Conservation (phyloP, 2,329 filamentous ascomycete genomes). For the Waltergamsia citrina region DNA sequence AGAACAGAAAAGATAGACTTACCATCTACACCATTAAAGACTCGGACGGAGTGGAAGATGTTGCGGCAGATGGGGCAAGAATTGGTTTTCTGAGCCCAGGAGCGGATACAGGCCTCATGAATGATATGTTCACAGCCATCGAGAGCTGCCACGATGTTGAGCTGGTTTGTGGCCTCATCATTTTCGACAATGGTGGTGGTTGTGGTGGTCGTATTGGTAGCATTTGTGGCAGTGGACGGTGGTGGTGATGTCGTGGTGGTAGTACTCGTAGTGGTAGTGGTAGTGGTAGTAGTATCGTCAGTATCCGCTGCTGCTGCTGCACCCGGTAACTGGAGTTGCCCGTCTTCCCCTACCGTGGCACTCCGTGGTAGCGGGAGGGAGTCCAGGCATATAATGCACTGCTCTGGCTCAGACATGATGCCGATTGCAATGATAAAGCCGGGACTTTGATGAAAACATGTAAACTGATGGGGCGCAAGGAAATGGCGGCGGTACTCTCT, state of each 20-base stretch:
- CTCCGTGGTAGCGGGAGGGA: conserved; percentile 33
- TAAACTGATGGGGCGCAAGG: conserved; percentile 23
- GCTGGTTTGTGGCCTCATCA: conserved; percentile 17
- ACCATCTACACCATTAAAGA: conserved; percentile 75
- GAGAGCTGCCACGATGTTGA: conserved; percentile 46
- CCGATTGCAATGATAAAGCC: conserved; percentile 26
- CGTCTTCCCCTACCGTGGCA: conserved; percentile 9
- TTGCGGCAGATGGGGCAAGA: conserved; percentile 96
- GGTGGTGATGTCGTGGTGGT: neutral
- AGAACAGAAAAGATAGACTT: too few species aligned
- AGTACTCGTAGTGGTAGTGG: conserved; percentile 10
- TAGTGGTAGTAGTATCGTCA: conserved; percentile 12
- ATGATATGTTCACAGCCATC: conserved; percentile 82
- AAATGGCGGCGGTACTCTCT: too few species aligned
- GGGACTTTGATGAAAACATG: conserved; percentile 33
- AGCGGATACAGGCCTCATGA: conserved; percentile 84
- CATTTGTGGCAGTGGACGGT: conserved; percentile 2
- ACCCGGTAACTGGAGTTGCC: conserved; percentile 8
- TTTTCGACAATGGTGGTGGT: conserved; percentile 12
- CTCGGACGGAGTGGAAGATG: conserved; percentile 80
- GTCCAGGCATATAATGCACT: conserved; percentile 63
- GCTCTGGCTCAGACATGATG: conserved; percentile 46
- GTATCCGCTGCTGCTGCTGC: conserved; percentile 7
- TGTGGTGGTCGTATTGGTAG: conserved; percentile 11
- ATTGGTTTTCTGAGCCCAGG: conserved; percentile 94